These are phyloP conservation scores for Leishmania turanica DNA, from an alignment of 208 protist genomes.

Conservation along the genomic window DNA sequence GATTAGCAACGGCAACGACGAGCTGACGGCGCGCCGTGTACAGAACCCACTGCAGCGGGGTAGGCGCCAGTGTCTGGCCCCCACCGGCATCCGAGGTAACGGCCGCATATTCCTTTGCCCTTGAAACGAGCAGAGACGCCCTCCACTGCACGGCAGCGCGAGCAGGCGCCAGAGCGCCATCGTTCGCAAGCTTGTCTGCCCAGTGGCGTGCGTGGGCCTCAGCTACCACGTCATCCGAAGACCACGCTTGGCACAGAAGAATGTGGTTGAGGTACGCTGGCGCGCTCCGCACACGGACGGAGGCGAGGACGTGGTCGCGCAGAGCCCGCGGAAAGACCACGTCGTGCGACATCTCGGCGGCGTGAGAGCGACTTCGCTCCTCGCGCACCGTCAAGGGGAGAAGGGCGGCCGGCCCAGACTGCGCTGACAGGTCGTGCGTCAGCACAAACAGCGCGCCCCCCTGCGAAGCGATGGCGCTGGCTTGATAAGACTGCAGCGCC, in stretches of 20 bases:
- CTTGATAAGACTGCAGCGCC: slow-evolving; percentile 20
- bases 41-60: slow-evolving; percentile 36
- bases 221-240: background rate
- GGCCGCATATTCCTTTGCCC: background rate
- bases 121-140: background rate
- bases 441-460: slow-evolving; percentile 17
- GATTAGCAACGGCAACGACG: slow-evolving; percentile 43
- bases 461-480: slow-evolving; percentile 27
- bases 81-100: background rate
- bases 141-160: slow-evolving; percentile 26
- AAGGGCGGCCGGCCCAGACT: background rate
- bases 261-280: slow-evolving; percentile 15
- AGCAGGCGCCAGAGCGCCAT: slow-evolving; percentile 8
- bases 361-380: slow-evolving; percentile 16
- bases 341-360: background rate
- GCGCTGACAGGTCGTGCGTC: slow-evolving; percentile 9
- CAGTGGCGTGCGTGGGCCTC: slow-evolving; percentile 4
- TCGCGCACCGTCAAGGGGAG: slow-evolving; percentile 8
- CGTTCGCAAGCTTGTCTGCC: background rate
- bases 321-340: background rate
- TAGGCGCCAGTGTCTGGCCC: slow-evolving; percentile 17
- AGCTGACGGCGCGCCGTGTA: slow-evolving; percentile 52
- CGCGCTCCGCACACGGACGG: slow-evolving; percentile 5
- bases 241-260: slow-evolving; percentile 11
- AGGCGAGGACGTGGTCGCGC: background rate